These are phyloP conservation scores for Cryptococcus sp. DNA, from an alignment of 1,284 basidiomycete species.

Conservation along the genomic window DNA sequence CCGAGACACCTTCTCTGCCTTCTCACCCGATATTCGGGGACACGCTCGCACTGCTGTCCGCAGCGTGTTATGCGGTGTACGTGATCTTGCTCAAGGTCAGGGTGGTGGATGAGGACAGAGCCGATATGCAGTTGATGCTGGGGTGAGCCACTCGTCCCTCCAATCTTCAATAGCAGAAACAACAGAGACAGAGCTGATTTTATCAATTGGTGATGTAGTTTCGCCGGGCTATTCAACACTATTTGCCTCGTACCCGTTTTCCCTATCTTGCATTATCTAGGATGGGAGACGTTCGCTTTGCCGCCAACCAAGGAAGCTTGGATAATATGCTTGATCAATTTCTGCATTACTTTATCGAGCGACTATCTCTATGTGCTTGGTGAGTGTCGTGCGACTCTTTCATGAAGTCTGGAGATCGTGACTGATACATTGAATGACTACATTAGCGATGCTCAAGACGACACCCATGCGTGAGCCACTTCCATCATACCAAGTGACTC, in stretches of 20 bases:
- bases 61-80: slow-evolving; percentile 87
- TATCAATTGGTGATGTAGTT: slow-evolving; percentile 47
- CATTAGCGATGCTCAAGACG: slow-evolving; percentile 87
- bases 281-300: slow-evolving; percentile 72
- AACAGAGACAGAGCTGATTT: slow-evolving; percentile 1
- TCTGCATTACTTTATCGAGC: slow-evolving; percentile 78
- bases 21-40: slow-evolving; percentile 66
- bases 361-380: slow-evolving; percentile 77
- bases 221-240: slow-evolving; percentile 89
- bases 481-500: neutral
- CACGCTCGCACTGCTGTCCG: slow-evolving; percentile 73
- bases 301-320: slow-evolving; percentile 66
- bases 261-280: slow-evolving; percentile 72
- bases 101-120: slow-evolving; percentile 77
- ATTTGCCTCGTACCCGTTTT: slow-evolving; percentile 78
- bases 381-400: slow-evolving; percentile 7
- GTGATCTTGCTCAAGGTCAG: slow-evolving; percentile 87
- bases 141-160: slow-evolving; percentile 55
- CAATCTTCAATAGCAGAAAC: neutral
- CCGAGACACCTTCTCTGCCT: slow-evolving; percentile 17
- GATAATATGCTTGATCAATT: slow-evolving; percentile 74
- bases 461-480: slow-evolving; percentile 64
- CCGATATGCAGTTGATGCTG: slow-evolving; percentile 91
- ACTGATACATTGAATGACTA: neutral
- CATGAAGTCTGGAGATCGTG: neutral